Percentiles rank a stretch among this genome's conserved stretches.
Evolutionary conservation across 2,329 filamentous ascomycete genomes (phyloP).

Genomic region (Aspergillus vadensis): DNA sequence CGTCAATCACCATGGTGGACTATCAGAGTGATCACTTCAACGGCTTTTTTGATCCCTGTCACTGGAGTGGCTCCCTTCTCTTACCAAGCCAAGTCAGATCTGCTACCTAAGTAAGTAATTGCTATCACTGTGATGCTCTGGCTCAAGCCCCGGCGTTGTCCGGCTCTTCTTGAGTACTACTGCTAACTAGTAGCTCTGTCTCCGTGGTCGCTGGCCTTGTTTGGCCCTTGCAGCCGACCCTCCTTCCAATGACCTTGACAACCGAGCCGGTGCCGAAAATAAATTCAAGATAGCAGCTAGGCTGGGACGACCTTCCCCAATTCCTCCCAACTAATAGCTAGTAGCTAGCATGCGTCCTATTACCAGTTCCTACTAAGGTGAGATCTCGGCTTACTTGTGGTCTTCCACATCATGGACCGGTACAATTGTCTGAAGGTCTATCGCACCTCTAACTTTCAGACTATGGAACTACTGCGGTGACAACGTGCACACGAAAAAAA

Average conservation of each 20-base stretch:
- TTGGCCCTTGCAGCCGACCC: neutral
- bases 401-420: neutral
- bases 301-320: neutral
- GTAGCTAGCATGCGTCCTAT: too few relatives aligned
- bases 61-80: neutral
- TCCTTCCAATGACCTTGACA: neutral
- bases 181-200: neutral
- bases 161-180: neutral
- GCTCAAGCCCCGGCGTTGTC: neutral
- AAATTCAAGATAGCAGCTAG: neutral
- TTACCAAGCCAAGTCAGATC: too few relatives aligned
- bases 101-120: neutral
- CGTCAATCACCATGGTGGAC: neutral
- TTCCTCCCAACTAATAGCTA: neutral
- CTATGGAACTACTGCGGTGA: neutral
- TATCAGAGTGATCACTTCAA: slow-evolving; percentile 13
- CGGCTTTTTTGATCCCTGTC: slow-evolving; percentile 6
- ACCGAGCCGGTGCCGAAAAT: neutral
- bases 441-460: neutral
- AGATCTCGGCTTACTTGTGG: neutral
- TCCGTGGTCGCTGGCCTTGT: neutral
- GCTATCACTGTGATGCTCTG: neutral
- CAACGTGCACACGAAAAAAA: neutral
- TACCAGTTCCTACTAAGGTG: neutral
- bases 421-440: neutral